Conservation (phyloP, 2,329 filamentous ascomycete genomes). For the Cercospora berteroae region DNA sequence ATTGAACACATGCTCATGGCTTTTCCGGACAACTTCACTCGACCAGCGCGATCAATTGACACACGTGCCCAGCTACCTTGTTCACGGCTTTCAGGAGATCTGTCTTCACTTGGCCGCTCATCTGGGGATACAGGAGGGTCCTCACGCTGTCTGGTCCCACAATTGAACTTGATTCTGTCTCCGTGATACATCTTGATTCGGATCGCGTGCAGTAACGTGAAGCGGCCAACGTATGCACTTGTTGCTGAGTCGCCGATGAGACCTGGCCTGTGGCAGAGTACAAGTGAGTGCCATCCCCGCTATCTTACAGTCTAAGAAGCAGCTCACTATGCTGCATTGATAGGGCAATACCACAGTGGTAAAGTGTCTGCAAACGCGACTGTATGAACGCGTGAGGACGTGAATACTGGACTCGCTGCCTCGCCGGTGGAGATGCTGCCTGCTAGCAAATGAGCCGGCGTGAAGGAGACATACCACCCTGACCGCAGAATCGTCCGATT, state of each 20-base stretch:
- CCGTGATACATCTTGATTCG: not conserved
- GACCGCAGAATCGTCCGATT: constrained; percentile 12
- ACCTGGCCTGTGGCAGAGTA: not conserved
- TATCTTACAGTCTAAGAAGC: not conserved
- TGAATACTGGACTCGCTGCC: not conserved
- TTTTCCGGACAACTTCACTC: no score
- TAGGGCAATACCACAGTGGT: not conserved
- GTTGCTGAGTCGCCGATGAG: not conserved
- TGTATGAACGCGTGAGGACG: not conserved
- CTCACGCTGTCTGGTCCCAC: not conserved
- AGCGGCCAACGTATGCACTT: not conserved
- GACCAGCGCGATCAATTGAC: not conserved
- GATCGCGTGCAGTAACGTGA: not conserved
- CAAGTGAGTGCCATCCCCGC: not conserved
- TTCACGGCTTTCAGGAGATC: not conserved
- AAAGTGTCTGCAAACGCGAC: not conserved
- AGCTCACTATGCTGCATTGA: not conserved
- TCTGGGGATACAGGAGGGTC: not conserved
- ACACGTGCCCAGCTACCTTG: not conserved
- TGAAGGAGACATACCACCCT: not conserved
- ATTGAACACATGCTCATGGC: no score
- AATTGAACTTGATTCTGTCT: not conserved
- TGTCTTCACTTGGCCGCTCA: not conserved
- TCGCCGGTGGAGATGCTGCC: not conserved
- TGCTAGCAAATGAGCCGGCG: not conserved